Evolutionary conservation across 2,329 filamentous ascomycete species (phyloP), one percentile per base, ranked within the genome.

Genomic region (Aureobasidium leucospermi): DNA sequence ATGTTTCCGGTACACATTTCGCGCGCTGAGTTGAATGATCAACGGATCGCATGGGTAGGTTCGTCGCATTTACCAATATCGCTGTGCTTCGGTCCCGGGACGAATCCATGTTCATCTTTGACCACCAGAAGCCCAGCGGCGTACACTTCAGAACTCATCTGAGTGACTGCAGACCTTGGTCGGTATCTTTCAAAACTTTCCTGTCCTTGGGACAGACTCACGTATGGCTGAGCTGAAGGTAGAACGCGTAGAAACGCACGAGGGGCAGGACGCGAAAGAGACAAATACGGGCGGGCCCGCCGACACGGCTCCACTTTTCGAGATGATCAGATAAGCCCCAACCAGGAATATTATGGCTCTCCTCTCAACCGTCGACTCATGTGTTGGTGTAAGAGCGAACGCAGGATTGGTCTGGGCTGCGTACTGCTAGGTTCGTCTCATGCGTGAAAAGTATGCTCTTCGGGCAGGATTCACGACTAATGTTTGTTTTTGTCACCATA

Each of bases 281-380:
- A 31, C 31, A 28, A 31, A 28, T 19, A 31, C 36, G 36, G 49
- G 28, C 49, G 49, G 49, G 7, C 5, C 29, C 23, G 13, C 49
- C 49, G 49, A 31, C 23, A 4, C 23, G 36, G 49, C 7, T 13
- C 49, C 49, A n/a, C 49, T 36, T 41, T 52, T 36, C 49, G 41
- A 52, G 49, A 52, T 52, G 36, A 52, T 52, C 49, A 31, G 49
- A 52, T 52, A 52, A 29, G 49, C 8, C 49, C 34, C 34, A 36
- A 48, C 31, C 2, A 36, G 46, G 46, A 23, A 48, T 10, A 4
- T 7, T 6, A 28, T 38, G 19, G 32, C 38, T 41, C 48, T 16
- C 16, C 11, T 19, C 49, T 42, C 36, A 52, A 52, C 36, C 41
- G 41, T 16, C 36, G 36, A 16, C 23, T 42, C 19, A 13, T 31